phyloP scores from a whole-genome alignment of 345 rosid species.

The Dovyalis caffra region DNA sequence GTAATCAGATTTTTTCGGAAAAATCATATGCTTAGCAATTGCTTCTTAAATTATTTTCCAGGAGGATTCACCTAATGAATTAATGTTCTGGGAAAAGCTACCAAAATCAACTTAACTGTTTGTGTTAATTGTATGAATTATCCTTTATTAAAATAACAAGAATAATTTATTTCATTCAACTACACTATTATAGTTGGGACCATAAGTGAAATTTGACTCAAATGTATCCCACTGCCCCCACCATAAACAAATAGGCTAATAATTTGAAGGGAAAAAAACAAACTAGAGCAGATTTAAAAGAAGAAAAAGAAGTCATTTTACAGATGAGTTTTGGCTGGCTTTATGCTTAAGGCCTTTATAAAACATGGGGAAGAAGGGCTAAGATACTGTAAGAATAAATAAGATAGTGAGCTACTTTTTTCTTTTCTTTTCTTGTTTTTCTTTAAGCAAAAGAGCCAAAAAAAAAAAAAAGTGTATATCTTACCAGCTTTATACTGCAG shows the following conservation, averaged over 20 bases:
- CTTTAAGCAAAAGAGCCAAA: neutral
- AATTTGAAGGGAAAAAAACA: neutral
- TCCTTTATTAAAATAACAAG: neutral
- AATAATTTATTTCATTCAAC: slow-evolving; percentile 14
- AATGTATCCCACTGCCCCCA: slow-evolving; percentile 3
- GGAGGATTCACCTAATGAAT: slow-evolving; percentile 3
- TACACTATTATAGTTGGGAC: slow-evolving; percentile 8
- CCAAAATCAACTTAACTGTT: slow-evolving; percentile 2
- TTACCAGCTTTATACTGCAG: slow-evolving; percentile 62
- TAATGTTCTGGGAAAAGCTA: neutral
- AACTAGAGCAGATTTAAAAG: neutral
- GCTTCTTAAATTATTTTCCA: neutral
- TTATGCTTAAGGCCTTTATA: slow-evolving; percentile 15
- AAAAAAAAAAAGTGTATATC: slow-evolving; percentile 22
- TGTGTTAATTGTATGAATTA: neutral
- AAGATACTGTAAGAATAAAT: slow-evolving; percentile 32
- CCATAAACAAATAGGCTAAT: slow-evolving; percentile 6
- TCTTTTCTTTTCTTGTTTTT: neutral
- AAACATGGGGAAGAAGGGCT: slow-evolving; percentile 21
- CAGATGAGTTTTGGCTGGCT: slow-evolving; percentile 12
- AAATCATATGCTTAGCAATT: slow-evolving; percentile 15
- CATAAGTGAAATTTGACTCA: slow-evolving; percentile 11
- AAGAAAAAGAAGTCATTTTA: slow-evolving; percentile 7
- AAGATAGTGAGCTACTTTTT: slow-evolving; percentile 34
- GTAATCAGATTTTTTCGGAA: slow-evolving; percentile 27